Base-by-base conservation (phyloP, 192 early-diverging fungal species). In the Entomortierella chlamydospora region DNA sequence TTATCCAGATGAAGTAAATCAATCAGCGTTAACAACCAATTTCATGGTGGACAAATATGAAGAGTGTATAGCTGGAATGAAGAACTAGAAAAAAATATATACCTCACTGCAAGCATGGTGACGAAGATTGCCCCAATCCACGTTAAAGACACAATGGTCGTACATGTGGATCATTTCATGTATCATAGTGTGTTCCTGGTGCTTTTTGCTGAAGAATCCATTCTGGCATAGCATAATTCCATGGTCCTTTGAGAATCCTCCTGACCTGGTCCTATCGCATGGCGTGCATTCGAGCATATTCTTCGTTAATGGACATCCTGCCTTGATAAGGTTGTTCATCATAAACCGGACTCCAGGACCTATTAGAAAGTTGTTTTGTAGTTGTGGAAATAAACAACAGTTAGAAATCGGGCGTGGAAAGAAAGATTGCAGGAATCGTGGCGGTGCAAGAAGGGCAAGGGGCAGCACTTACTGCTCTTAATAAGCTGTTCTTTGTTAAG, bases 121-220 rank as follows among this genome's bases (percentile, higher is more conserved):
- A 41, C 85, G 85, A 55, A 91, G 82, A 65, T 93, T 93, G 53
- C 69, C 82, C 91, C 92, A 93, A 50, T 93, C 87, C 7, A 95
- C 72, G 41, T 92, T 89, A 71, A 91, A 93, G 70, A 84, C 84
- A 43, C 89, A 88, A 57, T 95, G 86, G 58, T 95, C 93, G 72
- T 92, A 94, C 56, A 93, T 92, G 68, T 95, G 93, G 29, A 95
- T 83, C 92, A 95, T 91, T 74, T 98, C 97, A 69, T 98, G 97
- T 9, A 94, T 93, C 87, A 98, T 92, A 2, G 95, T 96, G 61
- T 95, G 92, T 77, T 97, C 95, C 85, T 93, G 85, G 66, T 95
- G 95, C n/a, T 84, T 84, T 76, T 94, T 95, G 42, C 87, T 86
- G 33, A 86, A 79, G 57, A 98, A 84, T 68, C 85, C 84, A 81